Base-by-base conservation (phyloP, 2,329 filamentous ascomycete species). In the Scortechinia acanthostroma region DNA sequence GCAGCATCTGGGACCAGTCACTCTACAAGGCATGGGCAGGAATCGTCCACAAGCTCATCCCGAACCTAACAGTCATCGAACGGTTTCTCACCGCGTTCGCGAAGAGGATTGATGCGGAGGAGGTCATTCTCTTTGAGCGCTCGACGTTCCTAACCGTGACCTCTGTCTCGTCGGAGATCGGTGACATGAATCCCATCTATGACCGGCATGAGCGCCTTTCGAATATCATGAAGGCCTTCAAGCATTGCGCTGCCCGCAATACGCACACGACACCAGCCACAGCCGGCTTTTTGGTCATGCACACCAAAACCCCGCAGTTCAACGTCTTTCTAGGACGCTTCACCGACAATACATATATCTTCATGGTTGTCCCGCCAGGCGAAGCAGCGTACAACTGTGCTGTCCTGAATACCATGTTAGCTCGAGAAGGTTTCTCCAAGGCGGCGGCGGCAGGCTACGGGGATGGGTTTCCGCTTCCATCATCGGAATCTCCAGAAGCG, bases 11-110 rank as follows among this genome's bases (percentile, higher is more conserved):
- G 84, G 84, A 88, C 52, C 83, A 88, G 63, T 84, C 78, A 43
- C 66, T 88, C 19, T 88, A 88, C 64, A 83, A 83, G 56, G 84
- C 84, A 1, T 88, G 84, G 84, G 85, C 84, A 0, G 80, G 82
- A 50, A 86, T 88, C 47, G 86, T 88, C 33, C 84, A 88, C 64
- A 82, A 79, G 53, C 66, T 88, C 46, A 85, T 88, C 15, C 84
- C 84, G 1, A 88, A 88, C 51, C 72, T 86, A 2, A 68, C 74
- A 3, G 73, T 77, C 20, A 86, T 88, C 47, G 82, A 87, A 58
- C 68, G 69, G 10, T 76, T 87, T 55, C 66, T 88, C 16, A 65
- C 69, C 22, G 74, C 79, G 21, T 72, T 88, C 47, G 80, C 81
- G 3, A 74, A 79, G 47, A 72, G 83, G 19, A 79, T 86, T 21